A percentile compares a stretch with the other conserved stretches of the same genome.
Conservation (phyloP, 768 basidiomycete genomes). For the Boletus pseudo-olivaceus region DNA sequence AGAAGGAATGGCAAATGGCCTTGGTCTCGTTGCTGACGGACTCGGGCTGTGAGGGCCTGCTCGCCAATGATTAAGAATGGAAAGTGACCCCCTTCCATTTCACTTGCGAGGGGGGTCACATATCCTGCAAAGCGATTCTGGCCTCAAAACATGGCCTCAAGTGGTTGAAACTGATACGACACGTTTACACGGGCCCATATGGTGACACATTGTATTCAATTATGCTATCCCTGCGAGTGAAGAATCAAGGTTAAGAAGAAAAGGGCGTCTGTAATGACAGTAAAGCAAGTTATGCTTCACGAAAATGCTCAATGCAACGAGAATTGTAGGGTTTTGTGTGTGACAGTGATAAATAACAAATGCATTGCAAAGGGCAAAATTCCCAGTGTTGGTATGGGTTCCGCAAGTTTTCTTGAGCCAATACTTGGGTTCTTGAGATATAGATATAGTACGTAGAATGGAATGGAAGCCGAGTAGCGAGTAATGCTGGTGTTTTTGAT, state of each 20-base stretch:
- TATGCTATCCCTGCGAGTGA: conserved; percentile 12
- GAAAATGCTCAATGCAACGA: conserved; percentile 29
- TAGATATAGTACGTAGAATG: conserved; percentile 36
- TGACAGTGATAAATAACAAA: conserved; percentile 33
- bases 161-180: not conserved
- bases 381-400: conserved; percentile 32
- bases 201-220: conserved; percentile 17
- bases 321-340: conserved; percentile 23
- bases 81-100: conserved; percentile 29
- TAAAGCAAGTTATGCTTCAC: conserved; percentile 19
- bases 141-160: no score
- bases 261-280: conserved; percentile 16
- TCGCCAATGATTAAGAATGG: conserved; percentile 20
- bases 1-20: conserved; percentile 17
- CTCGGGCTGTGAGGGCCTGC: conserved; percentile 22
- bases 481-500: conserved; percentile 27
- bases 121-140: not conserved
- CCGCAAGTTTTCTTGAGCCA: conserved; percentile 31
- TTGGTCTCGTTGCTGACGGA: conserved; percentile 24
- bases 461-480: conserved; percentile 27
- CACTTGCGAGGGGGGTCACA: conserved; percentile 14
- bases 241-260: conserved; percentile 7
- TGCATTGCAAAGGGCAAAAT: conserved; percentile 28
- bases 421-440: conserved; percentile 33
- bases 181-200: not conserved